Percentiles rank a stretch among this genome's conserved stretches.
phyloP scores from a whole-genome alignment of 768 basidiomycete species.

The Pleurotus tuber-regium region DNA sequence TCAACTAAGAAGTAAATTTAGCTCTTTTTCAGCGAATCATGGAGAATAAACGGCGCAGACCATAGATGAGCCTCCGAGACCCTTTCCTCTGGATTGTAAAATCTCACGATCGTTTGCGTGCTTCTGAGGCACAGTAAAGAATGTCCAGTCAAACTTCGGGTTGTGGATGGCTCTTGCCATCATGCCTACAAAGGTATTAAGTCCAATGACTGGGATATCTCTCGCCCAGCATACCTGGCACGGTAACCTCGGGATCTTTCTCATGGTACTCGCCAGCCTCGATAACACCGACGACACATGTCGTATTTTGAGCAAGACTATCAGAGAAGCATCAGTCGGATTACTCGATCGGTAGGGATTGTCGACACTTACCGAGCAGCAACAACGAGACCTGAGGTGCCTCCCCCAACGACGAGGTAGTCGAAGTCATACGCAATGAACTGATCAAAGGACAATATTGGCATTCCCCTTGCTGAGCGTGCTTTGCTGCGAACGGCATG shows the following conservation, averaged over 20 bases:
- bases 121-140: slow-evolving; percentile 23
- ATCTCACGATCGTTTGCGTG: slow-evolving; percentile 17
- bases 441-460: slow-evolving; percentile 9
- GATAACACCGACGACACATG: slow-evolving; percentile 34
- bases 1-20: slow-evolving; percentile 6
- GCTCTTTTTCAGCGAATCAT: too few species aligned
- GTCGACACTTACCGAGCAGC: slow-evolving; percentile 25
- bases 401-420: slow-evolving; percentile 16
- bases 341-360: not conserved
- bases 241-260: slow-evolving; percentile 15
- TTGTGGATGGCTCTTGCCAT: slow-evolving; percentile 12
- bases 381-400: slow-evolving; percentile 32
- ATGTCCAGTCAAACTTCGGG: slow-evolving; percentile 25
- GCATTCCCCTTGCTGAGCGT: too few species aligned
- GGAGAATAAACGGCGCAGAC: not conserved
- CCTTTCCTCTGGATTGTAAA: slow-evolving; percentile 22
- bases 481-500: too few species aligned
- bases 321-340: not conserved
- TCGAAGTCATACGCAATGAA: slow-evolving; percentile 8
- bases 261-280: slow-evolving; percentile 24
- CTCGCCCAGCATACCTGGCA: slow-evolving; percentile 18
- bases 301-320: slow-evolving; percentile 36
- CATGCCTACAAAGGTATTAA: slow-evolving; percentile 2
- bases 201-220: not conserved
- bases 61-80: slow-evolving; percentile 24